Percentiles rank a stretch among this genome's conserved stretches.
Evolutionary conservation across 352 stramenopile genomes (phyloP).

Genomic region (Chrysophaeum taylorii): DNA sequence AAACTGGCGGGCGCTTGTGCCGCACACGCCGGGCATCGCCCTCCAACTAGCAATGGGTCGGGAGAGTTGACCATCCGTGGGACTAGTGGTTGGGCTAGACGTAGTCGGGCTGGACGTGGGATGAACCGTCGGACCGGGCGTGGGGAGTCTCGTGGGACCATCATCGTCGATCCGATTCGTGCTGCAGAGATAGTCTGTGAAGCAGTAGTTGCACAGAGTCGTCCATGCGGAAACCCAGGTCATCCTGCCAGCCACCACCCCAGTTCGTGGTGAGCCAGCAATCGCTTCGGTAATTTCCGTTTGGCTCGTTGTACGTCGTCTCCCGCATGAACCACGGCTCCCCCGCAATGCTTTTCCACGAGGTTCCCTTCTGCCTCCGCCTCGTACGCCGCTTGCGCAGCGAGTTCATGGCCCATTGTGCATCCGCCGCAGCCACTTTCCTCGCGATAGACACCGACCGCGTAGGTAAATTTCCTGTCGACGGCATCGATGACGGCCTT

Average conservation of each 20-base stretch:
- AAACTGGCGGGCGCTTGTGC: no score
- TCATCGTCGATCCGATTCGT: background rate
- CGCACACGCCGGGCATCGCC: no score
- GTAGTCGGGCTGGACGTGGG: no score
- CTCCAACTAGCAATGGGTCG: no score
- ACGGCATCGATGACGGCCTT: background rate
- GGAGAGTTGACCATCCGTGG: no score
- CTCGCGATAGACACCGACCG: background rate
- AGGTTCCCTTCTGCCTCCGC: background rate
- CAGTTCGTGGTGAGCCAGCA: background rate
- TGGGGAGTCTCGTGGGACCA: no score
- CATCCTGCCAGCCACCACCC: background rate
- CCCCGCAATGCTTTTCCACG: background rate
- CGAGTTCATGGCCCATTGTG: background rate
- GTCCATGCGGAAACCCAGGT: background rate
- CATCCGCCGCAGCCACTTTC: background rate
- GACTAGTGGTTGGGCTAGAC: no score
- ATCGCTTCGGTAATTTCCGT: background rate
- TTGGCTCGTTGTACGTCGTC: background rate
- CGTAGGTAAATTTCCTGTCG: background rate
- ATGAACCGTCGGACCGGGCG: background rate
- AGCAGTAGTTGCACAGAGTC: background rate
- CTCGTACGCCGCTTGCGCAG: background rate
- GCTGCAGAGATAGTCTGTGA: background rate
- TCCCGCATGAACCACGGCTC: background rate